phyloP scores from a whole-genome alignment of 495 filamentous ascomycete genomes.

The Podospora sp. region DNA sequence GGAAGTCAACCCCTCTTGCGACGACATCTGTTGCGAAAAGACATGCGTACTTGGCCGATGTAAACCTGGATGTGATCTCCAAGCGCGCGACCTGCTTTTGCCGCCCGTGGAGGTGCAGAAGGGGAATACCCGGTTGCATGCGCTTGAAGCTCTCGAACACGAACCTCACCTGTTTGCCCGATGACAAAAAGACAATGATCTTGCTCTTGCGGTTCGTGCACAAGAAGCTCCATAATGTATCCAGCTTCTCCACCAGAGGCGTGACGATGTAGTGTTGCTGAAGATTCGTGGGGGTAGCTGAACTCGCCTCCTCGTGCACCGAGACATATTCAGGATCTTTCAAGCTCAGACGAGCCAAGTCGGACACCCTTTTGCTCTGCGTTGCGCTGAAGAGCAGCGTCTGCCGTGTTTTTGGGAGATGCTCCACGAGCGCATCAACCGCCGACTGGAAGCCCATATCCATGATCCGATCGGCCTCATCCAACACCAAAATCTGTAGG shows the following conservation, averaged over 20 bases:
- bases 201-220: slow-evolving; percentile 85
- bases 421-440: slow-evolving; percentile 91
- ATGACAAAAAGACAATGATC: slow-evolving; percentile 91
- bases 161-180: slow-evolving; percentile 94
- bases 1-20: slow-evolving; percentile 91
- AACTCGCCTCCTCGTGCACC: slow-evolving; percentile 78
- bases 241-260: slow-evolving; percentile 81
- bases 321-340: slow-evolving; percentile 92
- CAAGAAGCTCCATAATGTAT: slow-evolving; percentile 91
- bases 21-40: slow-evolving; percentile 95
- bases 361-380: slow-evolving; percentile 90
- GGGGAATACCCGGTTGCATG: slow-evolving; percentile 89
- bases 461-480: slow-evolving; percentile 95
- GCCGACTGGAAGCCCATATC: slow-evolving; percentile 96
- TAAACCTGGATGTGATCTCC: slow-evolving; percentile 82
- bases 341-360: slow-evolving; percentile 85
- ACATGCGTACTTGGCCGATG: slow-evolving; percentile 74
- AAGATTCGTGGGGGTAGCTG: slow-evolving; percentile 81
- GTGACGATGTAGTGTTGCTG: slow-evolving; percentile 90
- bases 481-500: slow-evolving; percentile 88
- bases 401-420: slow-evolving; percentile 84
- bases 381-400: slow-evolving; percentile 96
- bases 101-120: slow-evolving; percentile 92
- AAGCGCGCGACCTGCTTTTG: slow-evolving; percentile 89
- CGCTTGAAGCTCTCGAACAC: slow-evolving; percentile 91